Percentiles rank a stretch among this genome's conserved stretches.
Evolutionary conservation across 768 basidiomycete genomes (phyloP).

Genomic region (Cystobasidium onofrii): DNA sequence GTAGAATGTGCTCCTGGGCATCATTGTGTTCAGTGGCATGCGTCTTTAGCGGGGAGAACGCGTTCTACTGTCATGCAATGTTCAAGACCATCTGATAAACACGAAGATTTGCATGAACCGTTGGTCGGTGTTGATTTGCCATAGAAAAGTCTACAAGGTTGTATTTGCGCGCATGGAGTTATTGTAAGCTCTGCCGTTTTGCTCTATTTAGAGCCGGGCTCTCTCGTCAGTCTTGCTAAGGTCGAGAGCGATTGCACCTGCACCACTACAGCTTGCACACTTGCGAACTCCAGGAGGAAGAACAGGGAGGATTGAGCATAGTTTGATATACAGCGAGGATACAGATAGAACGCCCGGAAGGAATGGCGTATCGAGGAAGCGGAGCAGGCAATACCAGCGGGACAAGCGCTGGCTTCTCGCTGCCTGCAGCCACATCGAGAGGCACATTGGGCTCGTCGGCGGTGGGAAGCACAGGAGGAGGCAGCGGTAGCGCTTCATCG

Average conservation of each 20-base stretch:
- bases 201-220: too few relatives aligned
- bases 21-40: background rate
- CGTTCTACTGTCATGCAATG: background rate
- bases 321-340: background rate
- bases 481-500: conserved; percentile 1
- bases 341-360: background rate
- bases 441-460: background rate
- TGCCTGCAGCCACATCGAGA: conserved; percentile 16
- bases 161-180: too few relatives aligned
- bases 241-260: too few relatives aligned
- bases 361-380: conserved; percentile 22
- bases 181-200: too few relatives aligned
- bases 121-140: too few relatives aligned
- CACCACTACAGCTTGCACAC: background rate
- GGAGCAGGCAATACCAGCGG: background rate
- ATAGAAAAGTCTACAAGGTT: too few relatives aligned
- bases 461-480: background rate
- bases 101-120: too few relatives aligned
- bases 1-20: too few relatives aligned
- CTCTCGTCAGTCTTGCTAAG: too few relatives aligned
- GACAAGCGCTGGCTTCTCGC: conserved; percentile 17
- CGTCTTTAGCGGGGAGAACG: background rate
- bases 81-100: background rate
- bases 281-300: background rate
- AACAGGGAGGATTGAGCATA: background rate